Conservation (phyloP, 495 filamentous ascomycete species). For the Usnea hakonensis region DNA sequence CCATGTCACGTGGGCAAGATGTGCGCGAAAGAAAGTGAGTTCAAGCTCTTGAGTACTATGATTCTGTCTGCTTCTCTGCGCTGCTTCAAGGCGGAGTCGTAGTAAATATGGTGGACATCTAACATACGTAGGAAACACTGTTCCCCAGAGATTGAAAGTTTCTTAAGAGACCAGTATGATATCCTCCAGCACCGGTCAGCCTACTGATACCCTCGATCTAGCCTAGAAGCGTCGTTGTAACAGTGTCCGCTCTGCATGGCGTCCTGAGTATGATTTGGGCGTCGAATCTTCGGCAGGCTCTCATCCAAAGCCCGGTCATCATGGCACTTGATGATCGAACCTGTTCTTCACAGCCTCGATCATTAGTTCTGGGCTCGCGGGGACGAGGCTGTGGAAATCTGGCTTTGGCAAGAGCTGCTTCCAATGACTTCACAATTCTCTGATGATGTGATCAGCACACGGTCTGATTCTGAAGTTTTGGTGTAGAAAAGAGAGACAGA, state of each 20-base stretch:
- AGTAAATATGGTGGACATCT: no score
- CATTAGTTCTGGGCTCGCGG: not conserved
- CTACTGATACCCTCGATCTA: no score
- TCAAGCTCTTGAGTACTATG: no score
- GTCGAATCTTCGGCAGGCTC: not conserved
- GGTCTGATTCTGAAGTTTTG: conserved; percentile 1
- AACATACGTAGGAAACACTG: no score
- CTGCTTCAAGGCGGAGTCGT: no score
- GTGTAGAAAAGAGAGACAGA: not conserved
- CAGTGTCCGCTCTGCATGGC: no score
- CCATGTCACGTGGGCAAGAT: not conserved
- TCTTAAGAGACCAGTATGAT: no score
- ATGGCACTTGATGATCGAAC: not conserved
- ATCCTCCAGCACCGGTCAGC: no score
- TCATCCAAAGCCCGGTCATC: not conserved
- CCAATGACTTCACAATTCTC: not conserved
- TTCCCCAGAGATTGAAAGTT: no score
- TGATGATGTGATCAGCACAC: not conserved
- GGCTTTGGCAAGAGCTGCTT: not conserved
- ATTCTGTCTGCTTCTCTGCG: no score
- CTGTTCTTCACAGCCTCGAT: not conserved
- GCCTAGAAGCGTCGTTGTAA: no score
- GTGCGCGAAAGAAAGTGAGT: not conserved
- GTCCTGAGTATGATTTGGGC: not conserved
- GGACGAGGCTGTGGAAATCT: not conserved